Base-by-base conservation (phyloP, 2,329 filamentous ascomycete genomes). In the Pseudogymnoascus verrucosus region DNA sequence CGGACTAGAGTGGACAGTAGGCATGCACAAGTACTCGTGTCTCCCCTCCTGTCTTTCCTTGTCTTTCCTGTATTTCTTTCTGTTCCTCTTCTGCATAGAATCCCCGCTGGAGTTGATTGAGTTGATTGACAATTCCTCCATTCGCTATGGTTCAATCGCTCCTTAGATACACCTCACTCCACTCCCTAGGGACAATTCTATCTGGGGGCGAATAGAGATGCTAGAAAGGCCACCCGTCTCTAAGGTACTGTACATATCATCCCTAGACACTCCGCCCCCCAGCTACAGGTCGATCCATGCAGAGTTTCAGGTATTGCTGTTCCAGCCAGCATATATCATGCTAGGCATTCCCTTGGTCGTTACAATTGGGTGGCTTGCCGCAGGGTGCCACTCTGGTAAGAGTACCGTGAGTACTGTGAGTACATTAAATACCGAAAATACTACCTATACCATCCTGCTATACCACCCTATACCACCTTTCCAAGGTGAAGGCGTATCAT, bases 181-280 rank as follows among this genome's bases (percentile, higher is more conserved):
- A 57, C n/a, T n/a, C 23, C 23, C n/a, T 19, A 54, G 47, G 47
- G 44, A 16, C 47, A 54, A 31, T 31, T 21, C n/a, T 23, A 47
- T 3, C 16, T 10, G 10, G 12, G 31, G 16, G 59, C 34, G 36
- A 40, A 61, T 40, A 40, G 39, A 61, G 36, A 39, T 26, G 36
- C 23, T 19, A 39, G 34, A 26, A 57, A 23, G 7, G 36, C 34
- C 47, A 64, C 66, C 65, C 63, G 65, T 26, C 69, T 71, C 21
- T 65, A 66, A 26, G 68, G 70, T 11, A 66, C 68, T 6, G 65
- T 67, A 64, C 71, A 71, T 44, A 64, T 62, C 14, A 71, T 72
- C 61, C 59, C 62, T 8, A 68, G 68, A 51, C 40, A 12, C 21
- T 5, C 1, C 69, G 1, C 69, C 69, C 69, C 62, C 63, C 71